These are phyloP conservation scores for Hypoxylon cercidicola DNA, from an alignment of 495 filamentous ascomycete species.

Conservation along the genomic window DNA sequence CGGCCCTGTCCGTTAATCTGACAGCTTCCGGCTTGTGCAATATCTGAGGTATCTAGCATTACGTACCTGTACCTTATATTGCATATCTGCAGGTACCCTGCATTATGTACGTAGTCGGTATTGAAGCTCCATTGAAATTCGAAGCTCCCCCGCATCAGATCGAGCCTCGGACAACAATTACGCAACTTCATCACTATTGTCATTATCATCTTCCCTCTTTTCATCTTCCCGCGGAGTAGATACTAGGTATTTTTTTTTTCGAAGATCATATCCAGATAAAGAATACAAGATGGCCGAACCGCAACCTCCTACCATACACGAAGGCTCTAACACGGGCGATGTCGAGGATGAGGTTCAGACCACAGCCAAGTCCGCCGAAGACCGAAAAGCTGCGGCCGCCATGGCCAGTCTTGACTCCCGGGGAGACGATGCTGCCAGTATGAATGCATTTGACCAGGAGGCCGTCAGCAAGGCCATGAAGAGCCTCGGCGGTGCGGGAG, in stretches of 20 bases:
- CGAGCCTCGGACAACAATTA: neutral
- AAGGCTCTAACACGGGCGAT: slow-evolving; percentile 70
- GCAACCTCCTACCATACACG: slow-evolving; percentile 65
- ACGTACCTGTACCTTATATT: slow-evolving; percentile 1
- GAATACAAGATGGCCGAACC: slow-evolving; percentile 64
- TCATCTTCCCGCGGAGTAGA: neutral
- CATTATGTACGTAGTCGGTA: neutral
- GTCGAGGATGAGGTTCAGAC: slow-evolving; percentile 70
- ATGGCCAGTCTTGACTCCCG: slow-evolving; percentile 76
- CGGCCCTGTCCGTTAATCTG: no score
- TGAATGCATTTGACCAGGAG: slow-evolving; percentile 77
- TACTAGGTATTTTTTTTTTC: neutral
- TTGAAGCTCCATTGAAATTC: neutral
- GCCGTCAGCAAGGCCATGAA: slow-evolving; percentile 88
- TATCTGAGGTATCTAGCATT: neutral
- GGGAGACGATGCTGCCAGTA: slow-evolving; percentile 63
- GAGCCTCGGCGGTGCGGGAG: slow-evolving; percentile 62
- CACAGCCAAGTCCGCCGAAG: slow-evolving; percentile 77
- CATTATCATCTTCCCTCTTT: neutral
- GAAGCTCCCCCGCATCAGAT: slow-evolving; percentile 6
- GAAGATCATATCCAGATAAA: neutral
- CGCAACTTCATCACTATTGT: neutral
- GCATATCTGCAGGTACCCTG: neutral
- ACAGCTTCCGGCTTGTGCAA: neutral
- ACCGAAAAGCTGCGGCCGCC: slow-evolving; percentile 90